phyloP scores from a whole-genome alignment of 2,329 filamentous ascomycete genomes.

The Fusarium albosuccineum region DNA sequence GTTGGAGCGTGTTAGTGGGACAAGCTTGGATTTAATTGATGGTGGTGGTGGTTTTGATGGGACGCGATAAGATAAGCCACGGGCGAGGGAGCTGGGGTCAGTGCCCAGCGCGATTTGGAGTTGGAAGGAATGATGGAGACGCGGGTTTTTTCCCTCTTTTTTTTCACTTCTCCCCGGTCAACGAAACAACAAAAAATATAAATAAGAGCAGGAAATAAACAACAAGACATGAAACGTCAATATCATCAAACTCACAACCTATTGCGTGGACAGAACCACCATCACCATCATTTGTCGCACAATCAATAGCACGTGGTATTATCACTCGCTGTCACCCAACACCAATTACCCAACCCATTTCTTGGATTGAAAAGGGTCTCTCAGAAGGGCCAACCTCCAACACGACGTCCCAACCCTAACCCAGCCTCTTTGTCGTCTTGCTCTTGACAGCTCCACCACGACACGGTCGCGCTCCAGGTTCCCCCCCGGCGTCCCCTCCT shows the following conservation, averaged over 20 bases:
- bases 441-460: constrained; percentile 5
- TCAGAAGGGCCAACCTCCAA: not conserved
- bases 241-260: too few species aligned
- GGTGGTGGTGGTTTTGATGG: constrained; percentile 37
- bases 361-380: not conserved
- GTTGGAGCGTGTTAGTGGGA: constrained; percentile 36
- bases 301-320: not conserved
- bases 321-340: not conserved
- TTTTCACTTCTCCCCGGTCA: constrained; percentile 18
- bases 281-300: not conserved
- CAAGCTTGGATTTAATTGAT: constrained; percentile 22
- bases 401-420: constrained; percentile 15
- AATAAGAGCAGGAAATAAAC: constrained; percentile 1
- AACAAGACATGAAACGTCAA: not conserved
- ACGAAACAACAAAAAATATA: constrained; percentile 28
- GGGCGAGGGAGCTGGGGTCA: not conserved
- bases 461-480: constrained; percentile 34
- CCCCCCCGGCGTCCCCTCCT: constrained; percentile 1
- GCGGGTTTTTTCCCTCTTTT: too few species aligned
- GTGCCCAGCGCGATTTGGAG: not conserved
- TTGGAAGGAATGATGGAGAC: not conserved
- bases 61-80: constrained; percentile 39
- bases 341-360: not conserved
- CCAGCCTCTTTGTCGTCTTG: constrained; percentile 24
- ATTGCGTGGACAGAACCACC: not conserved